Evolutionary conservation across 2,329 filamentous ascomycete genomes (phyloP).

Genomic region (Nannizzia gypsea): DNA sequence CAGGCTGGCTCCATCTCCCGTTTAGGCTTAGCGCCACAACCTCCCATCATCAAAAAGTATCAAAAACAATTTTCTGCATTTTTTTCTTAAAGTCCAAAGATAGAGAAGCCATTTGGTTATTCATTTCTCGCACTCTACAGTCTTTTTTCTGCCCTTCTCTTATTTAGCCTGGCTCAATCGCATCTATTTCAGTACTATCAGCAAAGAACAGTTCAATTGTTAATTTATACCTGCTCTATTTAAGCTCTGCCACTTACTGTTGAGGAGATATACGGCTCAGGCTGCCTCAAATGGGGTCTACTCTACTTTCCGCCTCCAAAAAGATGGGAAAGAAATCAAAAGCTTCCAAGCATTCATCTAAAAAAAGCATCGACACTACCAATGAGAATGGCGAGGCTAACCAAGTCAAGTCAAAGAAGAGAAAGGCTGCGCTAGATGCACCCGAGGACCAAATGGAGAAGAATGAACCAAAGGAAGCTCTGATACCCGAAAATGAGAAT

Average conservation of each 20-base stretch:
- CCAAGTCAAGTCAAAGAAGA: background rate
- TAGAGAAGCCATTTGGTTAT: background rate
- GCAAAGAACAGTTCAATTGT: background rate
- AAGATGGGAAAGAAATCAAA: background rate
- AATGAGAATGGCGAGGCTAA: background rate
- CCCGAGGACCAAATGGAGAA: background rate
- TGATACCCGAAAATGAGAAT: conserved; percentile 12
- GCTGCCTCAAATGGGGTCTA: background rate
- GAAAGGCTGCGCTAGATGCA: background rate
- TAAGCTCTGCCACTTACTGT: background rate
- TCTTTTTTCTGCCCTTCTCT: background rate
- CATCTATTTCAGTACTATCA: background rate
- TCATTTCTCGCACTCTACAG: background rate
- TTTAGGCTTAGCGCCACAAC: conserved; percentile 9
- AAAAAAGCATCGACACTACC: background rate
- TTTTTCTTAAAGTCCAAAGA: background rate
- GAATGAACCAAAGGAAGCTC: background rate
- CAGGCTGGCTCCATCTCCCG: conserved; percentile 1
- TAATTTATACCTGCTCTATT: background rate
- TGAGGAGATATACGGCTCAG: background rate
- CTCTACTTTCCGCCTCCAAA: background rate
- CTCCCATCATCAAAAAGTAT: background rate
- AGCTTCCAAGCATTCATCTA: background rate
- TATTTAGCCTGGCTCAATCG: background rate
- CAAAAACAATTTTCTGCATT: background rate